Conservation (phyloP, 2,329 filamentous ascomycete genomes). For the Curvularia sp. region DNA sequence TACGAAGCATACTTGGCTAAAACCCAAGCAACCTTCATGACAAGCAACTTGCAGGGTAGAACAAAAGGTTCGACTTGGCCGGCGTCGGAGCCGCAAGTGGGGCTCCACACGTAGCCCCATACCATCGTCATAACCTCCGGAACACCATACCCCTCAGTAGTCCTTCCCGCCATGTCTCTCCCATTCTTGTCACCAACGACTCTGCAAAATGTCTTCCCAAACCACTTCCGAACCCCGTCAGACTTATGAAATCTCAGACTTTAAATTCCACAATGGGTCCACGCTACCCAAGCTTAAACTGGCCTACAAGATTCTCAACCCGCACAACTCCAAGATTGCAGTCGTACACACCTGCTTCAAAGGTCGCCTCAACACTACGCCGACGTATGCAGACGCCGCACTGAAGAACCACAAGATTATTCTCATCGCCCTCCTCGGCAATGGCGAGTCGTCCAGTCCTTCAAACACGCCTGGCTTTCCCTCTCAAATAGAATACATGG, state of each 20-base stretch:
- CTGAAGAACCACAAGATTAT: conserved; percentile 60
- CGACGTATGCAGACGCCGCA: conserved; percentile 56
- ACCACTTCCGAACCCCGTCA: conserved; percentile 17
- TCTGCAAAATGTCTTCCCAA: conserved; percentile 21
- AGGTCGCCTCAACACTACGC: conserved; percentile 59
- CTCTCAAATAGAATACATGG: conserved; percentile 54
- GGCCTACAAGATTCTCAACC: conserved; percentile 38
- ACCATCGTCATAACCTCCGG: conserved; percentile 9
- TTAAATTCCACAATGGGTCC: conserved; percentile 30
- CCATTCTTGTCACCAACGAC: not conserved
- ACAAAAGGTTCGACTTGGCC: not conserved
- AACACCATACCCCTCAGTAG: conserved; percentile 2
- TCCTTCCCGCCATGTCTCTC: conserved; percentile 4
- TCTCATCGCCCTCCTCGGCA: conserved; percentile 61
- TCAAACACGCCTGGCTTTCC: conserved; percentile 60
- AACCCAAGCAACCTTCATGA: not conserved
- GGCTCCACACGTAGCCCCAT: conserved; percentile 7
- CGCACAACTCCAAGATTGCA: conserved; percentile 31
- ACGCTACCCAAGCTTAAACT: conserved; percentile 24
- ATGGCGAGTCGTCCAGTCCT: conserved; percentile 62
- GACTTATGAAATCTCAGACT: conserved; percentile 26
- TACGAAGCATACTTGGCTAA: not conserved
- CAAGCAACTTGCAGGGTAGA: not conserved
- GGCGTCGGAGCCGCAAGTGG: conserved; percentile 12
- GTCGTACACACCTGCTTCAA: conserved; percentile 64